These are phyloP conservation scores for Tetracladium marchalianum DNA, from an alignment of 495 filamentous ascomycete genomes.

Conservation along the genomic window DNA sequence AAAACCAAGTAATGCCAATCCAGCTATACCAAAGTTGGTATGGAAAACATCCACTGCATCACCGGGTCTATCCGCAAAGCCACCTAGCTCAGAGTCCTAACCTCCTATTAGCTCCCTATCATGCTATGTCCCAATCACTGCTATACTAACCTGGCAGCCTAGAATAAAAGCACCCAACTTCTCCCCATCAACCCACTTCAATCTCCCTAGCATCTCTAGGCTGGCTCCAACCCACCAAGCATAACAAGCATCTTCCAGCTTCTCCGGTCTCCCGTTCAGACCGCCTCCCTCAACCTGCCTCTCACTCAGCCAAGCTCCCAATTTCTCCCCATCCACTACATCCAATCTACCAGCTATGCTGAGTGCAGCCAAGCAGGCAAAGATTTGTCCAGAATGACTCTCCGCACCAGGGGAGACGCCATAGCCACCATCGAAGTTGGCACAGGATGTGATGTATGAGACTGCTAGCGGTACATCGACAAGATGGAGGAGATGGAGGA, in stretches of 20 bases:
- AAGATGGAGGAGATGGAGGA: constrained; percentile 58
- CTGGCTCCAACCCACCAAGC: constrained; percentile 96
- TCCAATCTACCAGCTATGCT: constrained; percentile 75
- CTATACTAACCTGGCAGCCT: constrained; percentile 53
- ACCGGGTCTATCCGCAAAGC: constrained; percentile 81
- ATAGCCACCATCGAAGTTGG: constrained; percentile 90
- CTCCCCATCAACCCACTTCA: constrained; percentile 83
- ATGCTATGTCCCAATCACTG: not conserved
- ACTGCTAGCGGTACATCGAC: constrained; percentile 75
- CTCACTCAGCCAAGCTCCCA: constrained; percentile 89
- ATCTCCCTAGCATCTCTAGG: constrained; percentile 74
- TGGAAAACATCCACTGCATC: constrained; percentile 98
- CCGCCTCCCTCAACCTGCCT: constrained; percentile 80
- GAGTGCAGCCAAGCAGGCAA: constrained; percentile 86
- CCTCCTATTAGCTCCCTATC: not conserved
- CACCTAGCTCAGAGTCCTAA: constrained; percentile 76
- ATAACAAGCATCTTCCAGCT: constrained; percentile 94
- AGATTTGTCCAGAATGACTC: constrained; percentile 86
- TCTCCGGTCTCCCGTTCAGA: constrained; percentile 89
- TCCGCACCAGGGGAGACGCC: constrained; percentile 83
- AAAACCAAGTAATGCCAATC: constrained; percentile 71
- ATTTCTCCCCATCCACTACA: constrained; percentile 67
- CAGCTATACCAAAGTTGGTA: constrained; percentile 80
- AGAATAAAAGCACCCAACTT: constrained; percentile 75
- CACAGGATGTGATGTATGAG: constrained; percentile 64